A percentile compares a stretch with the other conserved stretches of the same genome.
These are phyloP conservation scores for Colletotrichum ledebouriae DNA, from an alignment of 2,329 filamentous ascomycete genomes.

Conservation along the genomic window DNA sequence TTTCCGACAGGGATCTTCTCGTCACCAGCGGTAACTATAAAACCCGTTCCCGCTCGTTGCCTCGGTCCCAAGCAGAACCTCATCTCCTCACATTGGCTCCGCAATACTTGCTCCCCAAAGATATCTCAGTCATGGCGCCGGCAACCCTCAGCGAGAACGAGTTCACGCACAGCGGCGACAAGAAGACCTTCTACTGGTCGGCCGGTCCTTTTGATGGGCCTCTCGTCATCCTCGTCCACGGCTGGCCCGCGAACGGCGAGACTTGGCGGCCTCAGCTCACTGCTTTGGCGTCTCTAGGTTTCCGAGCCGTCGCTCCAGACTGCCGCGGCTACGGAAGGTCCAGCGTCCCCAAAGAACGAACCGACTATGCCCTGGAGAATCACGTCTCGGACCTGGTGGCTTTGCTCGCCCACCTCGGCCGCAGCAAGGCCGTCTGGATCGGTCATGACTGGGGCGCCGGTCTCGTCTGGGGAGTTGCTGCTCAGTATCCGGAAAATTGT, in stretches of 20 bases:
- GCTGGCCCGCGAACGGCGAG: constrained; percentile 52
- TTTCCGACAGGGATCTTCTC: too few relatives aligned
- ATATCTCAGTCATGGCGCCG: constrained; percentile 4
- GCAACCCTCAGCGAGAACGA: constrained; percentile 14
- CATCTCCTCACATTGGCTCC: too few relatives aligned
- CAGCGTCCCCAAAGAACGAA: constrained; percentile 48
- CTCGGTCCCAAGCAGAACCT: too few relatives aligned
- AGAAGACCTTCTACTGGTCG: constrained; percentile 49
- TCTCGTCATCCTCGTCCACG: constrained; percentile 53
- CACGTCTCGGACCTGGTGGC: constrained; percentile 52
- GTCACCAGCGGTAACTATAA: too few relatives aligned
- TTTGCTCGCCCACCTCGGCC: constrained; percentile 48
- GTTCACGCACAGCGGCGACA: constrained; percentile 44
- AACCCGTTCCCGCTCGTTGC: too few relatives aligned
- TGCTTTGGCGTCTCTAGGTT: constrained; percentile 49
- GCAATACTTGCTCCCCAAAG: not conserved
- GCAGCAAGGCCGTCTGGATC: constrained; percentile 60
- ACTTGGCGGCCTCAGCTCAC: constrained; percentile 51
- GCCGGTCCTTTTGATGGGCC: constrained; percentile 48
- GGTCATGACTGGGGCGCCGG: constrained; percentile 59
- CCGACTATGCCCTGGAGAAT: constrained; percentile 49
- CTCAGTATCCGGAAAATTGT: constrained; percentile 47
- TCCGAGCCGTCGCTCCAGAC: constrained; percentile 51
- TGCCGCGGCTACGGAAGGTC: constrained; percentile 55
- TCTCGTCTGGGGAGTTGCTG: constrained; percentile 47